Conservation (phyloP, 2,329 filamentous ascomycete genomes). For the Penicillium sp. region DNA sequence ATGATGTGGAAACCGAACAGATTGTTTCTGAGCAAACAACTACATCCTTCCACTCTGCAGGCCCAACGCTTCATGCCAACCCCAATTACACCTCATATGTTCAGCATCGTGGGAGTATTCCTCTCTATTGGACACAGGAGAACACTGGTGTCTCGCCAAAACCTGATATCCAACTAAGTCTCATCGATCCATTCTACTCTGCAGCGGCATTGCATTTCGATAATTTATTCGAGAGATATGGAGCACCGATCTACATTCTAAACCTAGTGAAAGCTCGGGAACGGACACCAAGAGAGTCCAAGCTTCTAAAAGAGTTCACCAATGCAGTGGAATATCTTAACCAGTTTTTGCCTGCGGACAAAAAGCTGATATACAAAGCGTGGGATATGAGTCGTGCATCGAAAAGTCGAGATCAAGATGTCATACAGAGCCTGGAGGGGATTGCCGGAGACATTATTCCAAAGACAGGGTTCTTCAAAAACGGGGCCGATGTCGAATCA, state of each 20-base stretch:
- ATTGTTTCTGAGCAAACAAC: constrained; percentile 93
- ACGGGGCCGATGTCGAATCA: constrained; percentile 70
- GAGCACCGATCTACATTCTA: constrained; percentile 84
- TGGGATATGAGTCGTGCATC: constrained; percentile 98
- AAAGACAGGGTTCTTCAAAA: constrained; percentile 91
- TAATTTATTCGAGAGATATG: constrained; percentile 89
- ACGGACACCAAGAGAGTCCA: constrained; percentile 84
- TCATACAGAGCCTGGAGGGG: constrained; percentile 84
- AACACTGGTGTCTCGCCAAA: constrained; percentile 94
- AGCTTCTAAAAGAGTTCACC: constrained; percentile 83
- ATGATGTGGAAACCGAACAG: constrained; percentile 98
- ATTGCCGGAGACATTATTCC: constrained; percentile 86
- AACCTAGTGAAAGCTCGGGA: constrained; percentile 91
- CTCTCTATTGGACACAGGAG: constrained; percentile 96
- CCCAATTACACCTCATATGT: constrained; percentile 95
- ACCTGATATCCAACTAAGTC: constrained; percentile 89
- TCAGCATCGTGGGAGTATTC: constrained; percentile 94
- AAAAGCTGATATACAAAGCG: constrained; percentile 88
- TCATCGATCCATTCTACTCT: constrained; percentile 94
- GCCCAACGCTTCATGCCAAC: constrained; percentile 79
- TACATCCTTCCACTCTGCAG: constrained; percentile 92
- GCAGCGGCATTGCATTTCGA: constrained; percentile 94
- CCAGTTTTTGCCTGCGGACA: constrained; percentile 79
- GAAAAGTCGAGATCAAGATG: constrained; percentile 88
- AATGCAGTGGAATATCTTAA: constrained; percentile 89